Conservation (phyloP, 2,329 filamentous ascomycete species). For the Colletotrichum sojae region DNA sequence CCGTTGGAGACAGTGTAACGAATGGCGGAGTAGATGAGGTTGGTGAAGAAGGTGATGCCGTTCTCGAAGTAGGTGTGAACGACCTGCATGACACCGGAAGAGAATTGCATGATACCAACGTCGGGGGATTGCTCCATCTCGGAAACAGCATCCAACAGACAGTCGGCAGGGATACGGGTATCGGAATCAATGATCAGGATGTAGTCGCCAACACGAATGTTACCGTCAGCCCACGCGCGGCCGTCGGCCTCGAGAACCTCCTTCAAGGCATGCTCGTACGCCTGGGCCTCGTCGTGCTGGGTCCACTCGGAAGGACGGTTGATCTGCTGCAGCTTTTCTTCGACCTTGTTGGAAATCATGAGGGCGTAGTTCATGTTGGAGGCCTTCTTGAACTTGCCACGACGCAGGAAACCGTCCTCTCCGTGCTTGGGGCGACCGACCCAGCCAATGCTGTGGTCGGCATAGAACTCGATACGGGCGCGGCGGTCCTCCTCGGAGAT, state of each 20-base stretch:
- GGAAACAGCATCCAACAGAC: slow-evolving; percentile 82
- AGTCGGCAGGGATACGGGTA: slow-evolving; percentile 83
- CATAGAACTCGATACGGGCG: slow-evolving; percentile 77
- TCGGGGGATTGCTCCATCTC: slow-evolving; percentile 87
- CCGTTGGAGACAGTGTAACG: slow-evolving; percentile 83
- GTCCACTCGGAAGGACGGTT: slow-evolving; percentile 74
- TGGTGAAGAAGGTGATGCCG: slow-evolving; percentile 79
- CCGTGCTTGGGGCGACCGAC: slow-evolving; percentile 76
- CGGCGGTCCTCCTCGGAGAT: slow-evolving; percentile 73
- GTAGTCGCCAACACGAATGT: slow-evolving; percentile 88
- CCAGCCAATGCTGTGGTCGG: slow-evolving; percentile 79
- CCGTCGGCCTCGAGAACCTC: slow-evolving; percentile 77
- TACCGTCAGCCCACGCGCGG: slow-evolving; percentile 85
- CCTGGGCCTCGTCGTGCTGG: slow-evolving; percentile 76
- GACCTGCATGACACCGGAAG: slow-evolving; percentile 84
- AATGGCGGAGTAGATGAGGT: slow-evolving; percentile 83
- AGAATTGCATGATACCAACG: slow-evolving; percentile 84
- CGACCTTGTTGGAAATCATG: slow-evolving; percentile 78
- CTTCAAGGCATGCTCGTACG: slow-evolving; percentile 76
- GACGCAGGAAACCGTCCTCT: slow-evolving; percentile 73
- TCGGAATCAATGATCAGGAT: slow-evolving; percentile 85
- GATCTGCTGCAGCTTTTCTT: slow-evolving; percentile 74
- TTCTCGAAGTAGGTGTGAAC: slow-evolving; percentile 81
- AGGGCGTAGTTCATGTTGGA: slow-evolving; percentile 82
- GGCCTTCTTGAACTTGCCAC: slow-evolving; percentile 79